A percentile compares a stretch with the other conserved stretches of the same genome.
These are phyloP conservation scores for Persicaria maculosa DNA, from an alignment of 148 eudicot species.

Conservation along the genomic window DNA sequence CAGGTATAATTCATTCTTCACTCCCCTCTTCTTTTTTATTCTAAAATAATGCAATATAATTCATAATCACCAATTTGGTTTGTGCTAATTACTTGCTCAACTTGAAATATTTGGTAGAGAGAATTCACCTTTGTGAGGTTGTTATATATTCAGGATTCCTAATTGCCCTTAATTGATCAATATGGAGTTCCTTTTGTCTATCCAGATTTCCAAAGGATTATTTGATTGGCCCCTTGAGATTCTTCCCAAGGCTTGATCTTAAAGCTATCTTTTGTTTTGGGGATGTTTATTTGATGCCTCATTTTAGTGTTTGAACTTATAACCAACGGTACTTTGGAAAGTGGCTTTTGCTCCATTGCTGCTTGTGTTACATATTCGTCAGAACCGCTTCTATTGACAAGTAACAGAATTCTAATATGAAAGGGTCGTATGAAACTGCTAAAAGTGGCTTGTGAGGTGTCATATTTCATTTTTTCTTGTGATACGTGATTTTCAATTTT, in stretches of 20 bases:
- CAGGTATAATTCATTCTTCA: conserved; percentile 32
- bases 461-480: not conserved
- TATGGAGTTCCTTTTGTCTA: not conserved
- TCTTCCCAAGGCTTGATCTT: not conserved
- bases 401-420: not conserved
- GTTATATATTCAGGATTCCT: not conserved
- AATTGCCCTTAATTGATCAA: not conserved
- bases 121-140: not conserved
- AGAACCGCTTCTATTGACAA: not conserved
- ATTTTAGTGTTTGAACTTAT: not conserved
- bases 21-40: not conserved
- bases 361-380: not conserved
- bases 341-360: not conserved
- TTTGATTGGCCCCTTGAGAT: not conserved
- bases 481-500: not conserved
- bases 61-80: not conserved
- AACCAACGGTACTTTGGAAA: not conserved
- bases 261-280: not conserved
- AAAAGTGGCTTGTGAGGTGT: not conserved
- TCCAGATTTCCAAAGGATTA: not conserved
- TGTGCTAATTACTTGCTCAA: not conserved
- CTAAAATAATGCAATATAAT: not conserved
- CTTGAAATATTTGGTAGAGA: not conserved
- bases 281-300: not conserved
- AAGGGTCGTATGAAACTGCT: not conserved